Conservation (phyloP, 2,329 filamentous ascomycete species). For the Gnomoniopsis sp. region DNA sequence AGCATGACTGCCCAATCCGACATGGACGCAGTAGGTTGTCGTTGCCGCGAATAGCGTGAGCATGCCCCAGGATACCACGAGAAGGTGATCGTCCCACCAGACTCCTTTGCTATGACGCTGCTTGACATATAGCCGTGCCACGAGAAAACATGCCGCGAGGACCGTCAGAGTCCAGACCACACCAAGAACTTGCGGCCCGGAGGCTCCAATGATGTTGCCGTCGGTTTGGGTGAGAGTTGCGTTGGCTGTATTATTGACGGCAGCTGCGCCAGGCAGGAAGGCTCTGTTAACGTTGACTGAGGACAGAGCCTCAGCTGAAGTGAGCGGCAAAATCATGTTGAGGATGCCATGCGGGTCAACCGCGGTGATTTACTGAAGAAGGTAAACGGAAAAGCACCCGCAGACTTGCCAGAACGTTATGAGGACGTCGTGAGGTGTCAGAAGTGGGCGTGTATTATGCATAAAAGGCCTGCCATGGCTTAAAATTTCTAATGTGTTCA, state of each 20-base stretch:
- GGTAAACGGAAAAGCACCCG: not conserved
- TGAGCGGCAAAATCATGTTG: not conserved
- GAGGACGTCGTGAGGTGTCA: not conserved
- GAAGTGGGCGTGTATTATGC: not conserved
- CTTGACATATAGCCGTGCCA: conserved; percentile 11
- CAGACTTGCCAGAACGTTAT: not conserved
- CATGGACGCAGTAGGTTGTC: conserved; percentile 5
- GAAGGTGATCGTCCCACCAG: conserved; percentile 15
- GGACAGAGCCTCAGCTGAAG: not conserved
- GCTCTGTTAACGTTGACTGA: not conserved
- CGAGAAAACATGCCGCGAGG: conserved; percentile 3
- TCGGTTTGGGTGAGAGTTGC: no score
- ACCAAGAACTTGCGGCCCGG: not conserved
- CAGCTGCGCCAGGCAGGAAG: not conserved
- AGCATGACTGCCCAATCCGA: conserved; percentile 12
- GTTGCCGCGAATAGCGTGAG: conserved; percentile 3
- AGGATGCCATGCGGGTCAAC: not conserved
- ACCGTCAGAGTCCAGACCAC: not conserved
- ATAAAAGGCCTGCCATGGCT: not conserved
- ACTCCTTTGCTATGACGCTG: not conserved
- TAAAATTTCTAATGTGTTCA: not conserved
- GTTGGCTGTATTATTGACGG: not conserved
- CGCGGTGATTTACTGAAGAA: not conserved
- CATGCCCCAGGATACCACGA: conserved; percentile 13
- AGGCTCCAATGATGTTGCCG: not conserved